Base-by-base conservation (phyloP, 139 green algal genomes). In the Coelastrella sp. region DNA sequence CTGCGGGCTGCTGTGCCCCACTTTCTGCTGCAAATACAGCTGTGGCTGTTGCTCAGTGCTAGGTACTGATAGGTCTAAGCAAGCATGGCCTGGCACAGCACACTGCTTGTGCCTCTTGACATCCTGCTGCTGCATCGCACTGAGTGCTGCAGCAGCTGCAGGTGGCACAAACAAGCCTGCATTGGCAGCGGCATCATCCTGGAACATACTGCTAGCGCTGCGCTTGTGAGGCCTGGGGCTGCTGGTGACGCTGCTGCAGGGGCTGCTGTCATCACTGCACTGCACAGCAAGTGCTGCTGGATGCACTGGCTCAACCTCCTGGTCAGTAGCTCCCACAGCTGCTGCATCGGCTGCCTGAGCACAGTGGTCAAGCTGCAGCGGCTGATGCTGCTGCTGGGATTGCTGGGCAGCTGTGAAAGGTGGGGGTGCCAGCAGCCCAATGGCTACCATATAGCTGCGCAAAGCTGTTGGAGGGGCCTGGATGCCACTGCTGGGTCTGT, bases 361-460 rank as follows among this genome's bases (percentile, higher is more conserved):
- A 68, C 65, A n/a, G 2, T 71, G 32, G 7, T 22, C 71, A 16
- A n/a, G 66, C 88, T 59, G 81, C 82, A 17, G 89, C 89, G 47
- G n/a, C 83, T 59, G 87, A 54, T 57, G 80, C n/a, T 65, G 68
- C 66, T 74, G 87, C n/a, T 19, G 11, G 23, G 16, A 76, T 16
- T 7, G n/a, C 47, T 89, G 85, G 57, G 23, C 11, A 20, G 23
- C 56, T 61, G 58, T 22, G 54, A 20, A 4, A 17, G 61, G 32
- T 17, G 81, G 23, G 32, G 90, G 78, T 17, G 87, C 57, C 68
- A 92, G 66, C 75, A 93, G 82, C 22, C 75, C 57, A 19, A 93
- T 83, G 47, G 78, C 82, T 11, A 92, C 66, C 91, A 93, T 93
- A 88, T 93, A 94, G 57, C 81, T 85, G 79, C 74, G 65, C 59